Percentiles rank a stretch among this genome's conserved stretches.
These are phyloP conservation scores for Chromosphaera perkinsii DNA, from an alignment of 208 protist species.

Conservation along the genomic window DNA sequence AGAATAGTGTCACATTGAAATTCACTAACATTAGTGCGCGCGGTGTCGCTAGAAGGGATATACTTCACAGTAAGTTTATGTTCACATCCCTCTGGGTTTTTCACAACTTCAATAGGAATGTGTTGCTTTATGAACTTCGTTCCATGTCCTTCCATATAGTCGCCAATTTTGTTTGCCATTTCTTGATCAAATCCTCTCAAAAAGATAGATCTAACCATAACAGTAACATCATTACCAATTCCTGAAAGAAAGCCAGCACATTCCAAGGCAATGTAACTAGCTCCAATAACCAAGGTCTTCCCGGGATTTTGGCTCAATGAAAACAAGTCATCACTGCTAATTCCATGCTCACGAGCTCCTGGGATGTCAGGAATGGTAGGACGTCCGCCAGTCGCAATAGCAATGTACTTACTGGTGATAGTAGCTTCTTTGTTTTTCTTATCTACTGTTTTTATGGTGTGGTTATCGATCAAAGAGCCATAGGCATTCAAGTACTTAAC, in stretches of 20 bases:
- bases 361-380: constrained; percentile 60
- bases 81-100: background rate
- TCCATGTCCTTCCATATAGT: constrained; percentile 58
- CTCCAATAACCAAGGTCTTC: constrained; percentile 71
- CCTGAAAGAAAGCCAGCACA: constrained; percentile 74
- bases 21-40: background rate
- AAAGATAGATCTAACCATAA: constrained; percentile 75
- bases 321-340: constrained; percentile 72
- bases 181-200: constrained; percentile 76
- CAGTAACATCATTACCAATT: constrained; percentile 71
- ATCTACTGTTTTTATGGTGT: constrained; percentile 56
- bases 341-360: constrained; percentile 34
- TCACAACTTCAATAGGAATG: constrained; percentile 37
- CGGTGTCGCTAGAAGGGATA: background rate
- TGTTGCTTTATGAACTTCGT: constrained; percentile 41
- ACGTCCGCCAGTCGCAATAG: constrained; percentile 66
- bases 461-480: constrained; percentile 53
- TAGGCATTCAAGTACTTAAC: constrained; percentile 67
- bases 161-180: constrained; percentile 56
- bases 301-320: constrained; percentile 59
- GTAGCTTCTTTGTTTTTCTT: constrained; percentile 23
- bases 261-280: constrained; percentile 80
- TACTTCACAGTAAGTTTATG: constrained; percentile 2
- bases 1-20: constrained; percentile 71
- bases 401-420: constrained; percentile 50